These are phyloP conservation scores for Colletotrichum liriopes DNA, from an alignment of 2,329 filamentous ascomycete species.

Conservation along the genomic window DNA sequence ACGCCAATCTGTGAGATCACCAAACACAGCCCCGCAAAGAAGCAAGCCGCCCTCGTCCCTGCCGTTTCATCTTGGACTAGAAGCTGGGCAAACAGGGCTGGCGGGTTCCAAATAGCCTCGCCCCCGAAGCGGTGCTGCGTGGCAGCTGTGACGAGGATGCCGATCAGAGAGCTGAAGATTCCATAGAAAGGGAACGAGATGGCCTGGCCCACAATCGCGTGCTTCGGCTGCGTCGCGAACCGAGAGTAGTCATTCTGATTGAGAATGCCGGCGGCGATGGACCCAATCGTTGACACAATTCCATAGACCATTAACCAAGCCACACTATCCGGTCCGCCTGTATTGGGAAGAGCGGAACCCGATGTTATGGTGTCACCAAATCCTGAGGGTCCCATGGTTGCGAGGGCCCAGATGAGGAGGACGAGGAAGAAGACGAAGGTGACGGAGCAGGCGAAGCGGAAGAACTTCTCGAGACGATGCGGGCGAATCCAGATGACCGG, in stretches of 20 bases:
- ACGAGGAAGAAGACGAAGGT: slow-evolving; percentile 59
- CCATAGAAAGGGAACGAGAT: slow-evolving; percentile 56
- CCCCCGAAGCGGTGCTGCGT: slow-evolving; percentile 56
- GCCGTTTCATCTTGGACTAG: slow-evolving; percentile 50
- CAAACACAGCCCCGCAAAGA: slow-evolving; percentile 57
- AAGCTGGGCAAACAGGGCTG: slow-evolving; percentile 52
- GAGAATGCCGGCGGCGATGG: slow-evolving; percentile 56
- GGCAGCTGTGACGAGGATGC: slow-evolving; percentile 58
- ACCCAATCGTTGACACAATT: slow-evolving; percentile 55
- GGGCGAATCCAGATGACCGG: slow-evolving; percentile 62
- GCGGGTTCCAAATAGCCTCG: slow-evolving; percentile 56
- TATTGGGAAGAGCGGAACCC: slow-evolving; percentile 45
- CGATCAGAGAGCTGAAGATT: slow-evolving; percentile 55
- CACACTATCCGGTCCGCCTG: slow-evolving; percentile 50
- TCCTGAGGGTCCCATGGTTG: slow-evolving; percentile 58
- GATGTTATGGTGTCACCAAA: slow-evolving; percentile 54
- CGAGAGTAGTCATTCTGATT: slow-evolving; percentile 59
- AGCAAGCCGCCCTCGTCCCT: slow-evolving; percentile 54
- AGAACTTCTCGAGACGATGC: slow-evolving; percentile 59
- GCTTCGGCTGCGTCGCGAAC: slow-evolving; percentile 50
- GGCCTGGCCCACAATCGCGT: slow-evolving; percentile 55
- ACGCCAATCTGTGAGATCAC: slow-evolving; percentile 56
- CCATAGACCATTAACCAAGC: slow-evolving; percentile 57
- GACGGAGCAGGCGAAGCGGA: slow-evolving; percentile 57
- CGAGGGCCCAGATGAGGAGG: slow-evolving; percentile 61